These are phyloP conservation scores for Botrytis sinoallii DNA, from an alignment of 2,329 filamentous ascomycete genomes.

Conservation along the genomic window DNA sequence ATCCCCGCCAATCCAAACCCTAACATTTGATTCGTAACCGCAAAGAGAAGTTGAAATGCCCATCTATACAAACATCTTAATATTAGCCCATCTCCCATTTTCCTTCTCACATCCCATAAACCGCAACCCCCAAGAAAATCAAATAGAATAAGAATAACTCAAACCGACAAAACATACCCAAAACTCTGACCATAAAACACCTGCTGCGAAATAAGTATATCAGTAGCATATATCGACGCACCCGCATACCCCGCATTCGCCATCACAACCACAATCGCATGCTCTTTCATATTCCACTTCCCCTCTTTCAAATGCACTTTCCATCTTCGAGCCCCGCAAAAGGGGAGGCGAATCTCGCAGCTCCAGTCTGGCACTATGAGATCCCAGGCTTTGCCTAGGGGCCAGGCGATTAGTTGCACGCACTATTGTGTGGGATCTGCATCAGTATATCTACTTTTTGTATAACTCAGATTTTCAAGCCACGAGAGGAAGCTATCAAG, in stretches of 20 bases:
- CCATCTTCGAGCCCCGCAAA: neutral
- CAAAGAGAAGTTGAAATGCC: constrained; percentile 55
- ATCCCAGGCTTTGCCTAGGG: constrained; percentile 33
- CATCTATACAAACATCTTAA: neutral
- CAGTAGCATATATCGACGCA: constrained; percentile 63
- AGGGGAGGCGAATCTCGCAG: constrained; percentile 32
- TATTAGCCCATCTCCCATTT: too few relatives aligned
- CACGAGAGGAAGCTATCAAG: neutral
- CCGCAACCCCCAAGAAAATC: too few relatives aligned
- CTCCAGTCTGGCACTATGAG: neutral
- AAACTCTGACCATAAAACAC: constrained; percentile 70
- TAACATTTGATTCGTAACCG: constrained; percentile 58
- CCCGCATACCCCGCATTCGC: constrained; percentile 55
- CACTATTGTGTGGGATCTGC: constrained; percentile 30
- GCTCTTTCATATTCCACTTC: constrained; percentile 59
- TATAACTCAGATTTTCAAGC: too few relatives aligned
- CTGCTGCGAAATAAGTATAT: constrained; percentile 68
- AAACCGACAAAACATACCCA: constrained; percentile 44
- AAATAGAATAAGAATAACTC: too few relatives aligned
- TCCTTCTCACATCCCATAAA: too few relatives aligned
- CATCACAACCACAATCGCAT: constrained; percentile 65
- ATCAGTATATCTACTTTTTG: neutral
- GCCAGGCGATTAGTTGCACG: constrained; percentile 3
- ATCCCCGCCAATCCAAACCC: constrained; percentile 63
- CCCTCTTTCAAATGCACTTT: neutral